Percentiles rank a stretch among this genome's conserved stretches.
These are phyloP conservation scores for Blumeria graminis DNA, from an alignment of 2,329 filamentous ascomycete genomes.

Conservation along the genomic window DNA sequence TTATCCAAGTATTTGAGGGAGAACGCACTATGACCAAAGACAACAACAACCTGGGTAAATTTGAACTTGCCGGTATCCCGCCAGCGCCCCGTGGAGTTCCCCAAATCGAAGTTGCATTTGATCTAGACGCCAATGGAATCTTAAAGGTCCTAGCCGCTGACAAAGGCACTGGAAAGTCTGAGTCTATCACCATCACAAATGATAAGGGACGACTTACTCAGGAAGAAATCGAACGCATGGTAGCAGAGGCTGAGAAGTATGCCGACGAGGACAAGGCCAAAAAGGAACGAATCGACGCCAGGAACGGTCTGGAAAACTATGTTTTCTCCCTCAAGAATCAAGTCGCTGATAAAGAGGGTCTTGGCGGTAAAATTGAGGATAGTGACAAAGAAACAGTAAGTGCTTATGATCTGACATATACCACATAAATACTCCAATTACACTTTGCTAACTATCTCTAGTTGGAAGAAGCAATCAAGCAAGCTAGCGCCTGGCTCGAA, in stretches of 20 bases:
- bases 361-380: conserved; percentile 93
- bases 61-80: conserved; percentile 89
- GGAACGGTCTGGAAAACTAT: conserved; percentile 97
- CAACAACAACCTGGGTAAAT: conserved; percentile 94
- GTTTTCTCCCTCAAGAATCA: conserved; percentile 98
- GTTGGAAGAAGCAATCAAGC: conserved; percentile 90
- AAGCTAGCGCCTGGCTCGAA: conserved; percentile 88
- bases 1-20: conserved; percentile 90
- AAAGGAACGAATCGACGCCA: conserved; percentile 85
- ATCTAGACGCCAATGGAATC: conserved; percentile 96
- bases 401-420: conserved; percentile 14
- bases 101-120: conserved; percentile 94
- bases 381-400: conserved; percentile 88
- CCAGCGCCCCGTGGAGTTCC: conserved; percentile 88
- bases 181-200: conserved; percentile 98
- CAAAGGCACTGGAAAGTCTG: conserved; percentile 92
- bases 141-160: conserved; percentile 88
- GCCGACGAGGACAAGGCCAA: conserved; percentile 98
- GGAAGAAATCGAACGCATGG: conserved; percentile 98
- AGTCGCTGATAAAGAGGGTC: conserved; percentile 85
- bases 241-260: conserved; percentile 92
- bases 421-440: background rate
- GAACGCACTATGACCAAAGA: conserved; percentile 88
- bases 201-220: conserved; percentile 93
- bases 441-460: conserved; percentile 18